A percentile compares a stretch with the other conserved stretches of the same genome.
These are phyloP conservation scores for Isabelozyma gotoi DNA, from an alignment of 805 yeast genomes.

Conservation along the genomic window DNA sequence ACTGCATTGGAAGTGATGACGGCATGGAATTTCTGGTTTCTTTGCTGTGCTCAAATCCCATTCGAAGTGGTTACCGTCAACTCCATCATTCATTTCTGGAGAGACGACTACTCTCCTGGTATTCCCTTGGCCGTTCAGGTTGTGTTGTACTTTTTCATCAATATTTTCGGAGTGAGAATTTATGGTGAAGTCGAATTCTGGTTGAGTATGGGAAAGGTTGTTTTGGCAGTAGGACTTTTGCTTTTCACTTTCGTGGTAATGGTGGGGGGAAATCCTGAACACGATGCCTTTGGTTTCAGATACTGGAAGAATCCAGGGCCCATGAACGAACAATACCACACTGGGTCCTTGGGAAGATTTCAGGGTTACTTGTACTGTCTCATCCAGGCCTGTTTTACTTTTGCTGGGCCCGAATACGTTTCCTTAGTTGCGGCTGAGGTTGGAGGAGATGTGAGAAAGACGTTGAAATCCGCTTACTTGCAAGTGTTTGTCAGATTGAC, in stretches of 20 bases:
- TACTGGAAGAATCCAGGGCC: slow-evolving; percentile 44
- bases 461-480: slow-evolving; percentile 75
- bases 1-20: slow-evolving; percentile 72
- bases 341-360: slow-evolving; percentile 63
- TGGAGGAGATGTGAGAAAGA: slow-evolving; percentile 58
- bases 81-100: slow-evolving; percentile 78
- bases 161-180: slow-evolving; percentile 67
- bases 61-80: slow-evolving; percentile 82
- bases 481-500: slow-evolving; percentile 70
- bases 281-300: slow-evolving; percentile 52
- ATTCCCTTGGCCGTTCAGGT: slow-evolving; percentile 67
- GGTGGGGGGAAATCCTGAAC: slow-evolving; percentile 84
- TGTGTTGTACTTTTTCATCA: slow-evolving; percentile 59
- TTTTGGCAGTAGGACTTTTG: slow-evolving; percentile 73
- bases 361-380: slow-evolving; percentile 72
- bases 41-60: slow-evolving; percentile 77
- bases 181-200: slow-evolving; percentile 86
- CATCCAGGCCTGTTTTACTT: slow-evolving; percentile 71
- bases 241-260: slow-evolving; percentile 75
- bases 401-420: slow-evolving; percentile 85
- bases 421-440: slow-evolving; percentile 87
- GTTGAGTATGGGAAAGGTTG: slow-evolving; percentile 64
- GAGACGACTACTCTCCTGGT: slow-evolving; percentile 71
- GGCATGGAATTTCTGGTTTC: slow-evolving; percentile 78
- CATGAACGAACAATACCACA: slow-evolving; percentile 21